Conservation (phyloP, 495 filamentous ascomycete species). For the Hyaloscypha finlandica region DNA sequence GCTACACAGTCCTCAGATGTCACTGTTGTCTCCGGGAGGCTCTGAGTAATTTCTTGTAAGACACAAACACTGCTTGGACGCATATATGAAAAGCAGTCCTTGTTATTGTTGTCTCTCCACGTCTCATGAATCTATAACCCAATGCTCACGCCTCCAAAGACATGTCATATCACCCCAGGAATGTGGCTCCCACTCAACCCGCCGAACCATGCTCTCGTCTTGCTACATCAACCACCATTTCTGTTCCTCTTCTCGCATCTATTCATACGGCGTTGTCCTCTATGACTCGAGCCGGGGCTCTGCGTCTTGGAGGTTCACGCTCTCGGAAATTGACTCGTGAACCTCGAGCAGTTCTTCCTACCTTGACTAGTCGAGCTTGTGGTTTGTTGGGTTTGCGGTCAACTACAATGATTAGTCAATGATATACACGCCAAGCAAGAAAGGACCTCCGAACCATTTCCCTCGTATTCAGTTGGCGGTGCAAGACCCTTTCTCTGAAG, state of each 20-base stretch:
- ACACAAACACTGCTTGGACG: too few relatives aligned
- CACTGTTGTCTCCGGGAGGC: too few relatives aligned
- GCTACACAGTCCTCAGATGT: too few relatives aligned
- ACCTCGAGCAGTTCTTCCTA: background rate
- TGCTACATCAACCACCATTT: background rate
- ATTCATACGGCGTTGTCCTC: background rate
- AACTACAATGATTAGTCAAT: background rate
- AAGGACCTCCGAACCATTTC: background rate
- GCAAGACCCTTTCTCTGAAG: slow-evolving; percentile 19
- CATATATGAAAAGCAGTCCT: too few relatives aligned
- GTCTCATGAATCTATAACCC: too few relatives aligned
- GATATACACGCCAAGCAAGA: background rate
- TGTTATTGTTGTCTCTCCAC: too few relatives aligned
- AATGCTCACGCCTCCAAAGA: too few relatives aligned
- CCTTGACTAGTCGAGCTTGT: background rate
- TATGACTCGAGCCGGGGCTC: background rate
- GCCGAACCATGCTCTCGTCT: too few relatives aligned
- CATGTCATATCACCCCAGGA: too few relatives aligned
- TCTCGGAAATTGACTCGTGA: background rate
- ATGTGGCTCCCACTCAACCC: too few relatives aligned
- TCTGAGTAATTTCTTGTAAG: too few relatives aligned
- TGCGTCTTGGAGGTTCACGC: background rate
- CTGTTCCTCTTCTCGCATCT: background rate
- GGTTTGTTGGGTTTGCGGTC: background rate
- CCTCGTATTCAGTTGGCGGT: slow-evolving; percentile 44